Evolutionary conservation across 495 filamentous ascomycete species (phyloP), one percentile per base, ranked within the genome.

Genomic region (Ascobolus immersus): DNA sequence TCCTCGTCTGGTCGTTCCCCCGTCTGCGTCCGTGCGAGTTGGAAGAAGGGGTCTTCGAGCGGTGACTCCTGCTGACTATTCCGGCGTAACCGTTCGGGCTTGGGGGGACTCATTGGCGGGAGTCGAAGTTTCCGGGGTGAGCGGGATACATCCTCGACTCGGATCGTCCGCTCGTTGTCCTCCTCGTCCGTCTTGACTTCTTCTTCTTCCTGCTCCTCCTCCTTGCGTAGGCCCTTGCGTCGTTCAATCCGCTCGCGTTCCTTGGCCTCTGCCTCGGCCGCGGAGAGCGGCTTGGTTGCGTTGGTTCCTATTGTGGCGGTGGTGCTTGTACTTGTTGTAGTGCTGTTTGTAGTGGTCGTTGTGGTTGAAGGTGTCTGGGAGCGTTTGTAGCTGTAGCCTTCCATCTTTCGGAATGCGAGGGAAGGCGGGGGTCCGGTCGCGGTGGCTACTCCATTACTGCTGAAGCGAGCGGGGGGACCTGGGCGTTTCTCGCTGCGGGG

Each of bases 11-110:
- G 31, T 12, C 44, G 37, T 6, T 32, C 35, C 18, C 44, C 49
- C 10, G 56, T 61, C 39, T 68, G 65, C 2, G 59, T 51, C 36
- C 59, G 59, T 9, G 69, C 69, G 37, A 74, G 64, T 37, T 69
- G 64, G 33, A 74, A 45, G 44, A 74, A 74, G 15, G 73, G 47
- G 51, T 74, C 69, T 33, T 70, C 69, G 35, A 55, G 58, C 32
- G 51, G 52, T 6, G 50, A 49, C 17, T 45, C 43, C 17, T 25
- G 23, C 32, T 36, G 37, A 17, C 44, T 41, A n/a, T n/a, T n/a
- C n/a, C n/a, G n/a, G n/a, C n/a, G n/a, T n/a, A n/a, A n/a, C n/a
- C n/a, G n/a, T n/a, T n/a, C n/a, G n/a, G n/a, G n/a, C n/a, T n/a
- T n/a, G n/a, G n/a, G n/a, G 4, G 35, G 27, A 9, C 24, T 34